These are phyloP conservation scores for Russula sp. DNA, from an alignment of 768 basidiomycete species.

Conservation along the genomic window DNA sequence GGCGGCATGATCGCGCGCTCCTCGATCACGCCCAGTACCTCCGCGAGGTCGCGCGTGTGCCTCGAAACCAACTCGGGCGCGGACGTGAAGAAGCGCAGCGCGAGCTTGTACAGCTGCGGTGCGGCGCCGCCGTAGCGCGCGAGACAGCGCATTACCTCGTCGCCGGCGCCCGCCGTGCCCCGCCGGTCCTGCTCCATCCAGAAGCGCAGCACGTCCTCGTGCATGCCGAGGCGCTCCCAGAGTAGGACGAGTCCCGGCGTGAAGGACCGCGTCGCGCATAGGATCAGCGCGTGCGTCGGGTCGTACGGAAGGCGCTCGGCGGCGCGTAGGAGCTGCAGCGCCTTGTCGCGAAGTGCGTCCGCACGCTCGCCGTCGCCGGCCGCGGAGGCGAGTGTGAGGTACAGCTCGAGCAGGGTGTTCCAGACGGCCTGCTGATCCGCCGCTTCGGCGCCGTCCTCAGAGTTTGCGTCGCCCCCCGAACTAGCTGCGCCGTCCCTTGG, in stretches of 20 bases:
- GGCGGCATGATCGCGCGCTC: constrained; percentile 80
- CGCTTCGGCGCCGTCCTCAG: constrained; percentile 32
- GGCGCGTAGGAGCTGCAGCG: constrained; percentile 61
- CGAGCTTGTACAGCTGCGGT: constrained; percentile 78
- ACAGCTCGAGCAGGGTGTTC: constrained; percentile 94
- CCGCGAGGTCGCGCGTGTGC: constrained; percentile 64
- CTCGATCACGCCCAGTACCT: constrained; percentile 72
- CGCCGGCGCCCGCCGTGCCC: constrained; percentile 33
- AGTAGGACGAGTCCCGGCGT: constrained; percentile 80
- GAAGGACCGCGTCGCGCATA: constrained; percentile 81
- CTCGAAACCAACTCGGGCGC: constrained; percentile 61
- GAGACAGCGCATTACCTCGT: constrained; percentile 60
- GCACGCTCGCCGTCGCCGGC: constrained; percentile 19
- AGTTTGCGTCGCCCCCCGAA: constrained; percentile 18
- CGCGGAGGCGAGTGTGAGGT: constrained; percentile 53
- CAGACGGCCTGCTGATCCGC: constrained; percentile 78
- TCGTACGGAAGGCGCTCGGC: constrained; percentile 61
- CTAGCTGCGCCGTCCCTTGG: constrained; percentile 16
- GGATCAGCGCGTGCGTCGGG: constrained; percentile 84
- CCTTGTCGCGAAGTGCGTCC: constrained; percentile 48
- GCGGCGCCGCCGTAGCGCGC: constrained; percentile 63
- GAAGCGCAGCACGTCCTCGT: constrained; percentile 89
- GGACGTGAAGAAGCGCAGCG: constrained; percentile 83
- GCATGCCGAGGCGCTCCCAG: constrained; percentile 94
- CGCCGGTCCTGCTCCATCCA: constrained; percentile 71